Evolutionary conservation across 768 basidiomycete genomes (phyloP), one percentile per base, ranked within the genome.

Genomic region (Lactarius akahatsu): DNA sequence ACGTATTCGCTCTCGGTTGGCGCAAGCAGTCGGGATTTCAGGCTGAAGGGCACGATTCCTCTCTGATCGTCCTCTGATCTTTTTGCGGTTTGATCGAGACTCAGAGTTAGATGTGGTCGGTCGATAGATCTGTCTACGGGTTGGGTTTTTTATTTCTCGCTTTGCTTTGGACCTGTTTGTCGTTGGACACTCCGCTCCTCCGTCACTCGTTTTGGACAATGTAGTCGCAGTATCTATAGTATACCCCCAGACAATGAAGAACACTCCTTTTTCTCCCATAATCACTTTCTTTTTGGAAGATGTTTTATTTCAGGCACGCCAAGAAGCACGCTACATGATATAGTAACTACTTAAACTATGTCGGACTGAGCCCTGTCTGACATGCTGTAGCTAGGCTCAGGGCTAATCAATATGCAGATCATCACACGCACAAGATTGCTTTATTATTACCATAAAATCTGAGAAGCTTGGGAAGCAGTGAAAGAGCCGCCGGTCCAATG

Each of bases 1-100:
- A 63, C 43, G 18, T 77, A 75, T 67, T 72, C 59, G 0, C 73
- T 80, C 63, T 67, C 71, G 18, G 73, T 75, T 10, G 79, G 78
- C 23, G 64, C 69, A 30, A 71, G 70, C 60, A 71, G 70, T 38
- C 64, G 70, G 2, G 65, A 71, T 11, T 47, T 60, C 38, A 65
- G 65, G 55, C 54, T 71, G 43, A 55, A 54, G 1, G 55, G 62
- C 26, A 59, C 23, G n/a, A 20, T 69, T 30, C 57, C 56, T 32
- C 30, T 66, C 50, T 62, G 9, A 61, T 36, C 9, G 3, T 32
- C 5, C 23, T 66, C 18, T n/a, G 32, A 61, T 10, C 2, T 43
- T 55, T 55, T 30, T 30, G 1, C 34, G 34, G 34, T 36, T 36
- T 36, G 34, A 36, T 36, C 34, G 20, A 52, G 16, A 16, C 40